These are phyloP conservation scores for Escovopsis sp. DNA, from an alignment of 2,329 filamentous ascomycete species.

Conservation along the genomic window DNA sequence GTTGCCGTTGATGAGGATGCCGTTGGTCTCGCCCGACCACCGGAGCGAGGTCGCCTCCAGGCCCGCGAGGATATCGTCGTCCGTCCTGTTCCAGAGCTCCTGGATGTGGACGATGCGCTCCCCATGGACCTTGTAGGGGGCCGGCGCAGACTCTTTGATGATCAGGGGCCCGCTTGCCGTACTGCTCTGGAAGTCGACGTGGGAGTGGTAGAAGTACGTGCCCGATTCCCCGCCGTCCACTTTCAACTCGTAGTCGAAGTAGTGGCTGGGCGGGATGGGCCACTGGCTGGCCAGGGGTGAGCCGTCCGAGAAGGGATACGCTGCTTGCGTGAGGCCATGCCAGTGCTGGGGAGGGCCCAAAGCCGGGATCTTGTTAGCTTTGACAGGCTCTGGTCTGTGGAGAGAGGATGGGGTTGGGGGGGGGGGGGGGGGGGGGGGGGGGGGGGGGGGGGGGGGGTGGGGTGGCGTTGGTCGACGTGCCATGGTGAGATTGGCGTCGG, in stretches of 20 bases:
- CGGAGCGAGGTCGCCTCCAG: constrained; percentile 33
- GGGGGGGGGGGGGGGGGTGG: no score
- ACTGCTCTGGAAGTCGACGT: constrained; percentile 47
- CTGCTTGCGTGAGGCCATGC: constrained; percentile 47
- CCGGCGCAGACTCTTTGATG: constrained; percentile 30
- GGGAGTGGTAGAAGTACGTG: constrained; percentile 56
- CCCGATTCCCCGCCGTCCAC: constrained; percentile 39
- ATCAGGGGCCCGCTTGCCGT: constrained; percentile 44
- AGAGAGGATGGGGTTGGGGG: no score
- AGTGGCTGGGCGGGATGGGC: constrained; percentile 46
- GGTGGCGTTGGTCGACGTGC: constrained; percentile 23
- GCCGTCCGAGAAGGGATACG: constrained; percentile 50
- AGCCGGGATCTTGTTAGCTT: not conserved
- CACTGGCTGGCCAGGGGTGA: constrained; percentile 46
- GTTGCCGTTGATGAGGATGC: constrained; percentile 11
- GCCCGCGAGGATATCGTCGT: constrained; percentile 34
- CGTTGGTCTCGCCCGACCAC: constrained; percentile 44
- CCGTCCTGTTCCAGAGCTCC: constrained; percentile 43
- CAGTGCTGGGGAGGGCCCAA: constrained; percentile 35
- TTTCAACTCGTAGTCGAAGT: constrained; percentile 53
- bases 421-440: no score
- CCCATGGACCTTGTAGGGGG: constrained; percentile 46
- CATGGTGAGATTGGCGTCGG: constrained; percentile 40
- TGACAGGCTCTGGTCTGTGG: not conserved
- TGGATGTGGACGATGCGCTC: constrained; percentile 40